Evolutionary conservation across 768 basidiomycete species (phyloP).

Genomic region (Mycena metata): DNA sequence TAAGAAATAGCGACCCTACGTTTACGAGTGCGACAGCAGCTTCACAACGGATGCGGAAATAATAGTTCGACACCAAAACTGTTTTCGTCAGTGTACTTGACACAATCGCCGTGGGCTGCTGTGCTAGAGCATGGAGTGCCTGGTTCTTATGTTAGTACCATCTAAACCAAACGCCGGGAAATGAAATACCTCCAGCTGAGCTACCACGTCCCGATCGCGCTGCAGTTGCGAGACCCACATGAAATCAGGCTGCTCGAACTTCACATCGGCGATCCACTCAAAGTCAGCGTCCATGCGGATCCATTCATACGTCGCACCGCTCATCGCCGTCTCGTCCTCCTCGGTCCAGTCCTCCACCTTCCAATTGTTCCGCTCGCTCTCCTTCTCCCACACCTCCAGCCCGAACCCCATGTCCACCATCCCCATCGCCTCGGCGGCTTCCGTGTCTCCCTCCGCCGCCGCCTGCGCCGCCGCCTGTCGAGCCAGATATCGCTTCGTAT

Average conservation of each 20-base stretch:
- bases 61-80: slow-evolving; percentile 94
- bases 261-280: slow-evolving; percentile 96
- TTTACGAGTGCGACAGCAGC: slow-evolving; percentile 88
- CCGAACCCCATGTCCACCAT: slow-evolving; percentile 96
- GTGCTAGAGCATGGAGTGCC: slow-evolving; percentile 92
- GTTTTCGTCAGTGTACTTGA: slow-evolving; percentile 95
- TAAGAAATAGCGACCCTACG: slow-evolving; percentile 56
- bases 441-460: slow-evolving; percentile 91
- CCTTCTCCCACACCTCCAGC: slow-evolving; percentile 96
- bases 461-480: slow-evolving; percentile 94
- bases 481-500: slow-evolving; percentile 95
- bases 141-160: slow-evolving; percentile 47
- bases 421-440: slow-evolving; percentile 93
- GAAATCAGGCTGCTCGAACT: slow-evolving; percentile 96
- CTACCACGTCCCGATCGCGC: slow-evolving; percentile 95
- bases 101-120: slow-evolving; percentile 85
- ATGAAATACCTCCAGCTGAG: slow-evolving; percentile 85
- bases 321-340: slow-evolving; percentile 94
- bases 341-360: slow-evolving; percentile 98
- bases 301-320: slow-evolving; percentile 98
- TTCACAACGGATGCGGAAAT: slow-evolving; percentile 95
- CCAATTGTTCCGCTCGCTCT: slow-evolving; percentile 93
- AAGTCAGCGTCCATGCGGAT: slow-evolving; percentile 99
- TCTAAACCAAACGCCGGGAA: neutral
- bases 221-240: slow-evolving; percentile 99